Conservation (phyloP, 164 flowering plant genomes). For the Umbellularia californica region DNA sequence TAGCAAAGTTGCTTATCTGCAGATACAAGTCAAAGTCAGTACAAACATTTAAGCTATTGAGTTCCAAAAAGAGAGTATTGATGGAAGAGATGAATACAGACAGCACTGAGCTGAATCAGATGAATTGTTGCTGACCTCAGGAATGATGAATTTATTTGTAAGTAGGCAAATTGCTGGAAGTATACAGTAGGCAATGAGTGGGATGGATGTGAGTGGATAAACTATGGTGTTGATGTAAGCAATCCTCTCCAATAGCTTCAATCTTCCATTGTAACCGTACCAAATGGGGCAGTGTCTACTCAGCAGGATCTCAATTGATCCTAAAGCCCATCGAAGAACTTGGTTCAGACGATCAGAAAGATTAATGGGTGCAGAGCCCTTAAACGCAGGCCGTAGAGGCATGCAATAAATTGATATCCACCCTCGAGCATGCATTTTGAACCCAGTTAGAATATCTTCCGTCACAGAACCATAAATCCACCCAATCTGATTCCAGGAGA, state of each 20-base stretch:
- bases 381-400: conserved; percentile 89
- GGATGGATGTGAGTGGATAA: conserved; percentile 28
- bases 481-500: conserved; percentile 53
- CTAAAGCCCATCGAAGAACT: conserved; percentile 94
- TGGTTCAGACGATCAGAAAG: conserved; percentile 93
- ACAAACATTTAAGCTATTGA: neutral
- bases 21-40: neutral
- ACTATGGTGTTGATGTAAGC: conserved; percentile 28
- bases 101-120: neutral
- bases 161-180: conserved; percentile 36
- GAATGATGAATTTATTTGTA: conserved; percentile 34
- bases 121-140: conserved; percentile 9
- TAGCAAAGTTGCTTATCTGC: conserved; percentile 89
- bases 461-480: conserved; percentile 97
- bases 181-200: conserved; percentile 25
- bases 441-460: conserved; percentile 93
- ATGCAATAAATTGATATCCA: conserved; percentile 86
- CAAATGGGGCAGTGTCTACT: conserved; percentile 94
- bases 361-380: conserved; percentile 97
- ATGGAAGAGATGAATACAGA: neutral
- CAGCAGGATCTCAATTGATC: conserved; percentile 79
- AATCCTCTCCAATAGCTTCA: conserved; percentile 25
- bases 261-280: conserved; percentile 80
- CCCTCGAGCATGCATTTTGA: conserved; percentile 93
- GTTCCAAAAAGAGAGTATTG: neutral